A percentile compares a stretch with the other conserved stretches of the same genome.
Conservation (phyloP, 768 basidiomycete species). For the Trametes cinnabarina region DNA sequence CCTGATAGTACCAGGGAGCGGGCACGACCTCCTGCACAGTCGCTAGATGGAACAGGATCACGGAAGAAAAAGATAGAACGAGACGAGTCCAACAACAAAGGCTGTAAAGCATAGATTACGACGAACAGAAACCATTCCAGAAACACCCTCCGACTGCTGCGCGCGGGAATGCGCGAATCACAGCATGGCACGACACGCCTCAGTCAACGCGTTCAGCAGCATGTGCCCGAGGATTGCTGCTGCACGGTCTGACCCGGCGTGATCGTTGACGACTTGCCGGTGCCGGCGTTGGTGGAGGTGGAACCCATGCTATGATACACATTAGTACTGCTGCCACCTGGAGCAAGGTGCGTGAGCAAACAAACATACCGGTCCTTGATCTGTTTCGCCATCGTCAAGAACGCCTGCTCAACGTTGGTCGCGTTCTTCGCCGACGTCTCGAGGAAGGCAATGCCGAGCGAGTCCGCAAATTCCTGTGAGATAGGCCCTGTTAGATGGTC, state of each 20-base stretch:
- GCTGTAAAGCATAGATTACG: slow-evolving; percentile 31
- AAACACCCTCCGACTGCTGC: slow-evolving; percentile 16
- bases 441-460: slow-evolving; percentile 89
- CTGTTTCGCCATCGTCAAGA: slow-evolving; percentile 98
- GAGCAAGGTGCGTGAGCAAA: not conserved
- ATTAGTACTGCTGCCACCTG: not conserved
- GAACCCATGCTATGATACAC: slow-evolving; percentile 69
- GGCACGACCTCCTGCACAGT: slow-evolving; percentile 9
- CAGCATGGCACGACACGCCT: slow-evolving; percentile 1
- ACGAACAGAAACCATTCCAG: slow-evolving; percentile 24
- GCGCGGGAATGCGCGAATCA: not conserved
- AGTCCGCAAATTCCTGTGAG: slow-evolving; percentile 87
- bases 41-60: slow-evolving; percentile 12
- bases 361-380: slow-evolving; percentile 81
- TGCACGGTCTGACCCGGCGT: slow-evolving; percentile 83
- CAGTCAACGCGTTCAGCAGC: slow-evolving; percentile 57
- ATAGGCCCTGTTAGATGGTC: not conserved
- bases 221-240: slow-evolving; percentile 68
- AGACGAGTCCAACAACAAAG: slow-evolving; percentile 28
- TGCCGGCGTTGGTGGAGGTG: slow-evolving; percentile 62
- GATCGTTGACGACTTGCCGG: slow-evolving; percentile 79
- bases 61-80: slow-evolving; percentile 17
- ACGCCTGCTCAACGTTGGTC: slow-evolving; percentile 98
- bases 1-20: slow-evolving; percentile 3
- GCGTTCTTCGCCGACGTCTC: slow-evolving; percentile 99